phyloP scores from a whole-genome alignment of 106 monocot species.

The Amphibolis antarctica region DNA sequence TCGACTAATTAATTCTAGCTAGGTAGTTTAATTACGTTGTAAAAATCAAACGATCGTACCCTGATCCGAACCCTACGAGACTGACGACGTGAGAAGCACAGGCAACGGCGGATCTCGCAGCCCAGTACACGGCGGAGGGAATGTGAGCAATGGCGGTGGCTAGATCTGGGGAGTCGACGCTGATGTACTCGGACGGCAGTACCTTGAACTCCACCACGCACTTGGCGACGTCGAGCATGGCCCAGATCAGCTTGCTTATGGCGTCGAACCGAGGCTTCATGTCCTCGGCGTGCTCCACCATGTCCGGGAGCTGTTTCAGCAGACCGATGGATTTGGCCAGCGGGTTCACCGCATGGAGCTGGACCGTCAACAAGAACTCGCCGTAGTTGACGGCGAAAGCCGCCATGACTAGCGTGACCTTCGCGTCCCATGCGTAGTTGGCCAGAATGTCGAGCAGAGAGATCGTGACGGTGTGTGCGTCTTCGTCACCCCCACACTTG shows the following conservation, averaged over 20 bases:
- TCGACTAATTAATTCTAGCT: not conserved
- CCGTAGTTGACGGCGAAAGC: conserved; percentile 57
- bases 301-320: conserved; percentile 53
- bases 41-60: conserved; percentile 38
- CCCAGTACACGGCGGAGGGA: conserved; percentile 75
- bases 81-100: conserved; percentile 49
- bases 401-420: conserved; percentile 48
- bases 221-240: conserved; percentile 50
- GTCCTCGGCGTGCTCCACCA: conserved; percentile 35
- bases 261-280: conserved; percentile 59
- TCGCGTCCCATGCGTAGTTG: conserved; percentile 57
- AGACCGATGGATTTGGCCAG: conserved; percentile 42
- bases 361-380: conserved; percentile 51
- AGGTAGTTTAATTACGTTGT: no score
- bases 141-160: conserved; percentile 38
- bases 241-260: conserved; percentile 41
- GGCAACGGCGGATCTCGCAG: conserved; percentile 37
- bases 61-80: conserved; percentile 51
- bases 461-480: conserved; percentile 39
- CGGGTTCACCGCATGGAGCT: conserved; percentile 51
- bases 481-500: conserved; percentile 37
- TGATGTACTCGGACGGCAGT: conserved; percentile 47
- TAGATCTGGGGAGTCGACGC: conserved; percentile 32
- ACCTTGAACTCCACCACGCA: conserved; percentile 64
- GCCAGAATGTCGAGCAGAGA: conserved; percentile 32